These are phyloP conservation scores for Martiniozyma abietophila DNA, from an alignment of 805 yeast genomes.

Conservation along the genomic window DNA sequence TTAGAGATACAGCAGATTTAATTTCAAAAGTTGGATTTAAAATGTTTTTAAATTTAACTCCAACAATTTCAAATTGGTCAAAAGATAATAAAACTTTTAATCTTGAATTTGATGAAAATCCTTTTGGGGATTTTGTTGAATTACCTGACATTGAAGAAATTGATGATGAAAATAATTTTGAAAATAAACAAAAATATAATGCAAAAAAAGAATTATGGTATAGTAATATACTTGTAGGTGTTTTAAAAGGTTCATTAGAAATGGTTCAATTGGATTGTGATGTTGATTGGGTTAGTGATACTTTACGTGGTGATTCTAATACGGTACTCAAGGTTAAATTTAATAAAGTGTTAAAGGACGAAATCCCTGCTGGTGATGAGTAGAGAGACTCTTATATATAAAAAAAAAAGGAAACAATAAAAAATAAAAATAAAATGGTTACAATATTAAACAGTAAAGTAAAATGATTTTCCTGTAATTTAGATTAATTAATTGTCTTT, in stretches of 20 bases:
- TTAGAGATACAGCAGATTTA: slow-evolving; percentile 82
- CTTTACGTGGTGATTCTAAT: slow-evolving; percentile 67
- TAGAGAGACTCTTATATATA: slow-evolving; percentile 2
- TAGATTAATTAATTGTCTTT: background rate
- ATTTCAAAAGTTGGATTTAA: slow-evolving; percentile 84
- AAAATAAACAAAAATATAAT: slow-evolving; percentile 17
- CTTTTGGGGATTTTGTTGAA: slow-evolving; percentile 91
- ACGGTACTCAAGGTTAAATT: slow-evolving; percentile 76
- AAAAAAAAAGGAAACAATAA: background rate
- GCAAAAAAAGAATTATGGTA: slow-evolving; percentile 79
- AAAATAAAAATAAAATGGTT: background rate
- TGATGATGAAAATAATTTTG: background rate
- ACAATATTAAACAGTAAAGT: too few species aligned
- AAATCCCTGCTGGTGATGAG: slow-evolving; percentile 96
- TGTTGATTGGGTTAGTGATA: slow-evolving; percentile 69
- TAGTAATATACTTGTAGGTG: slow-evolving; percentile 84
- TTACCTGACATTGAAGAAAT: slow-evolving; percentile 55
- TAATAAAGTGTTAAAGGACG: slow-evolving; percentile 72
- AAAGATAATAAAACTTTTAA: slow-evolving; percentile 67
- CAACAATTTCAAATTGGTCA: slow-evolving; percentile 61
- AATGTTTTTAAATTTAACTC: slow-evolving; percentile 75
- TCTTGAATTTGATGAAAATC: slow-evolving; percentile 71
- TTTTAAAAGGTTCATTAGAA: slow-evolving; percentile 81
- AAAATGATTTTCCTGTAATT: background rate
- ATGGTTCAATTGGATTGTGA: slow-evolving; percentile 95